These are phyloP conservation scores for Tylopilus cervinicoccineus DNA, from an alignment of 768 basidiomycete species.

Conservation along the genomic window DNA sequence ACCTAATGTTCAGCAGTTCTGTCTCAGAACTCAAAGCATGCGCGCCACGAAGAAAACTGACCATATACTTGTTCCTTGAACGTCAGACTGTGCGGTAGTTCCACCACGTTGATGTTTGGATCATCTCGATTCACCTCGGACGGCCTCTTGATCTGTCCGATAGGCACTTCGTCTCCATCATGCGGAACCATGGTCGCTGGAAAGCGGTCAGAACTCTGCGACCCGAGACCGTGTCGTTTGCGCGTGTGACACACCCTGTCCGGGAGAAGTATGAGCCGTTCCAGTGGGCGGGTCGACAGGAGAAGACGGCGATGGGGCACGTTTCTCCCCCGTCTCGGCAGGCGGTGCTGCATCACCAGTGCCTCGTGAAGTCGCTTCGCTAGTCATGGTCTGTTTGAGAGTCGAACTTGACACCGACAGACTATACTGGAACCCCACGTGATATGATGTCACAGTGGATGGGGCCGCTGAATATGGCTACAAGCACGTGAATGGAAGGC, in stretches of 20 bases:
- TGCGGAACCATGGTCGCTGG: conserved; percentile 24
- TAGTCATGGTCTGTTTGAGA: conserved; percentile 2
- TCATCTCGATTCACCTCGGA: conserved; percentile 27
- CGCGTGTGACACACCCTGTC: conserved; percentile 34
- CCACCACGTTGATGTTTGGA: conserved; percentile 24
- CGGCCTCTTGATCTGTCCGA: conserved; percentile 24
- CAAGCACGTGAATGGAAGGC: background rate
- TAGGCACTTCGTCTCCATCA: conserved; percentile 33
- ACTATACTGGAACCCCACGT: conserved; percentile 16
- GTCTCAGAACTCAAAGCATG: background rate
- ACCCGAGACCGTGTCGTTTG: background rate
- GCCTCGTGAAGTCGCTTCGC: background rate
- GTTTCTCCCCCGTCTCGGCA: conserved; percentile 5
- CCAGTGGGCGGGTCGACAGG: conserved; percentile 24
- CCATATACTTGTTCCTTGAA: conserved; percentile 62
- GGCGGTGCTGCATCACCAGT: background rate
- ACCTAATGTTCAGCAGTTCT: conserved; percentile 13
- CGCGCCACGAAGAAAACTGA: conserved; percentile 20
- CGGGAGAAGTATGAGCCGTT: conserved; percentile 27
- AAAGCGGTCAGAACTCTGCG: conserved; percentile 22
- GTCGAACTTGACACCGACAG: background rate
- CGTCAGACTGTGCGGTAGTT: conserved; percentile 32
- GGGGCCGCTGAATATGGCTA: background rate
- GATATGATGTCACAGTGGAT: conserved; percentile 27
- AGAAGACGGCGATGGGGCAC: conserved; percentile 18